Percentiles rank a stretch among this genome's conserved stretches.
phyloP scores from a whole-genome alignment of 2,329 filamentous ascomycete species.

The Trichoderma sp. region DNA sequence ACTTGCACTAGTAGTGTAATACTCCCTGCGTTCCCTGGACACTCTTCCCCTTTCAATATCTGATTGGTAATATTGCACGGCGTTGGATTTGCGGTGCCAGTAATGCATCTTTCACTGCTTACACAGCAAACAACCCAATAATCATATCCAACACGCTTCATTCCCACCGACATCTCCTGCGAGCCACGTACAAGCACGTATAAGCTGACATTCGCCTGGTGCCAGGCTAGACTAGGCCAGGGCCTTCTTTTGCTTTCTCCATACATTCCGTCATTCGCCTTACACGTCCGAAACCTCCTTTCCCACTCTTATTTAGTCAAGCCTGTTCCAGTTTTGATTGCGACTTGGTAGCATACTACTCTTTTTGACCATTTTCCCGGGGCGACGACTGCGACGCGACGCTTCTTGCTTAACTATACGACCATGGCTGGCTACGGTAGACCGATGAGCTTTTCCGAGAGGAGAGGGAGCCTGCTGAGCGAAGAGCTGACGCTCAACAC shows the following conservation, averaged over 20 bases:
- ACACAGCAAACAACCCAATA: background rate
- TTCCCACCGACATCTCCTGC: background rate
- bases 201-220: slow-evolving; percentile 2
- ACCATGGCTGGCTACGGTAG: slow-evolving; percentile 43
- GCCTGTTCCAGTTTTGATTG: background rate
- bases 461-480: slow-evolving; percentile 58
- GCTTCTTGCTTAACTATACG: background rate
- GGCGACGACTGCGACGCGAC: background rate
- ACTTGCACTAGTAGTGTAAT: background rate
- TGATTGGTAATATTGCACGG: background rate
- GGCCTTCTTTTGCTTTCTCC: background rate
- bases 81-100: background rate
- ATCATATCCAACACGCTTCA: background rate
- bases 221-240: slow-evolving; percentile 10
- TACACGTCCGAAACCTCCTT: background rate
- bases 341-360: background rate
- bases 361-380: background rate
- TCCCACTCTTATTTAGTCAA: background rate
- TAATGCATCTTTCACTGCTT: slow-evolving; percentile 5
- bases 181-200: background rate
- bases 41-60: background rate
- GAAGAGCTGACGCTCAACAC: slow-evolving; percentile 60
- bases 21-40: background rate
- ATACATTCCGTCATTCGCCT: background rate
- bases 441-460: slow-evolving; percentile 62